Evolutionary conservation across 2,329 filamentous ascomycete species (phyloP), one percentile per base, ranked within the genome.

Genomic region (Exophiala phaeomuriformis): DNA sequence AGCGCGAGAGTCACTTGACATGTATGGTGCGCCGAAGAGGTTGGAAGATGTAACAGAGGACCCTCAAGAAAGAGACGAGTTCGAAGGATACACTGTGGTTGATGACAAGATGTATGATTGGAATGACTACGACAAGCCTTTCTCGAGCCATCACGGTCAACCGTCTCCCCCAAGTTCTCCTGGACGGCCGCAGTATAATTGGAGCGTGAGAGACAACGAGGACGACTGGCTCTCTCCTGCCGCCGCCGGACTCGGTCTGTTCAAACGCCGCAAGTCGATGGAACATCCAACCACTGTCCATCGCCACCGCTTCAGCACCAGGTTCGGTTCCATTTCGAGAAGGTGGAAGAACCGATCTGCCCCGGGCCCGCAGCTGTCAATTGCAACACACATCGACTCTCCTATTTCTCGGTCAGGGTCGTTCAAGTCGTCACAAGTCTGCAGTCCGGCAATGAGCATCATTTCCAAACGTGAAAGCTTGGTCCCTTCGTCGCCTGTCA

Each of bases 41-140:
- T 75, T 96, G 57, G 86, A 88, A 10, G 87, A 93, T 64, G 86
- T 96, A 19, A 81, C 90, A 64, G 90, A 96, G 68, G 90, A 95
- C 64, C 66, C 73, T 48, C 52, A 53, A 27, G 60, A 61, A 47
- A 58, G 51, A 47, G 56, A 58, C 35, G 55, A 57, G 36, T 55
- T 56, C 42, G 55, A 60, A 29, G 55, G 57, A 31, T 60, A 59
- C 48, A 58, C 54, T 32, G 41, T 58, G 53, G 54, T 59, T 37
- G 52, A 55, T 39, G 51, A 61, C 52, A 36, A 52, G 8, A 42
- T 36, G 27, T 52, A 47, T 36, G 54, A 71, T 47, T 62, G 66
- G 36, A 65, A 68, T 58, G 63, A 62, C 49, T 72, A 71, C 59
- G 69, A 71, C 51, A 59, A 59, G 47, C 54, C 54, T 46, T 54